Evolutionary conservation across 768 basidiomycete species (phyloP).

Genomic region (Macrolepiota dolichaula): DNA sequence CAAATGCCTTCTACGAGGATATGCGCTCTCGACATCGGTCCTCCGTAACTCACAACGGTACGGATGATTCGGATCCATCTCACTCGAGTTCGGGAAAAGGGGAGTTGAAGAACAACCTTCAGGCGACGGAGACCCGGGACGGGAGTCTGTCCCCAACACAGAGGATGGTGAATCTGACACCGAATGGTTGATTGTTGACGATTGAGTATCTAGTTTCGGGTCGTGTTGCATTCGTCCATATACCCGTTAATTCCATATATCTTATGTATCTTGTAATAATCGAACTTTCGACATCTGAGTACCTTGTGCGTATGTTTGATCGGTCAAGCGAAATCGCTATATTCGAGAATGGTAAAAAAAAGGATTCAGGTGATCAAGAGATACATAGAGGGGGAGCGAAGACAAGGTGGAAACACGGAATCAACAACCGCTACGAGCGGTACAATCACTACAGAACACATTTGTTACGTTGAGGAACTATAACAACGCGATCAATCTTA

Average conservation of each 20-base stretch:
- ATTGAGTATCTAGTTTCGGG: slow-evolving; percentile 18
- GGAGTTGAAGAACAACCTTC: slow-evolving; percentile 46
- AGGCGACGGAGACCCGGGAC: slow-evolving; percentile 57
- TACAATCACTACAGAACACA: slow-evolving; percentile 17
- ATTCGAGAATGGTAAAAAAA: slow-evolving; percentile 17
- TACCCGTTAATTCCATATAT: slow-evolving; percentile 27
- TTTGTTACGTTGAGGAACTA: slow-evolving; percentile 15
- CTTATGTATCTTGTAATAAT: slow-evolving; percentile 19
- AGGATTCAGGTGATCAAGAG: slow-evolving; percentile 14
- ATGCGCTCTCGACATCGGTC: slow-evolving; percentile 74
- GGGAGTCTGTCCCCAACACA: slow-evolving; percentile 67
- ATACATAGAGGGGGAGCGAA: slow-evolving; percentile 16
- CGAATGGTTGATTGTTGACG: slow-evolving; percentile 85
- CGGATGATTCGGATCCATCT: slow-evolving; percentile 31
- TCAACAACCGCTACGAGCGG: not conserved
- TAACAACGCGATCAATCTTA: slow-evolving; percentile 14
- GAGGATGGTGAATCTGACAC: slow-evolving; percentile 77
- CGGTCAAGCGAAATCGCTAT: slow-evolving; percentile 5
- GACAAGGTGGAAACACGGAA: slow-evolving; percentile 21
- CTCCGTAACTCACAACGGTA: slow-evolving; percentile 48
- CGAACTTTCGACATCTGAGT: not conserved
- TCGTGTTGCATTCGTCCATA: slow-evolving; percentile 18
- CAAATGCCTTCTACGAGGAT: slow-evolving; percentile 85
- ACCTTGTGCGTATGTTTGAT: not conserved
- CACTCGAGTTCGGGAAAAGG: slow-evolving; percentile 67